Percentiles rank a stretch among this genome's conserved stretches.
Conservation (phyloP, 352 stramenopile species). For the Phytophthora constricta region DNA sequence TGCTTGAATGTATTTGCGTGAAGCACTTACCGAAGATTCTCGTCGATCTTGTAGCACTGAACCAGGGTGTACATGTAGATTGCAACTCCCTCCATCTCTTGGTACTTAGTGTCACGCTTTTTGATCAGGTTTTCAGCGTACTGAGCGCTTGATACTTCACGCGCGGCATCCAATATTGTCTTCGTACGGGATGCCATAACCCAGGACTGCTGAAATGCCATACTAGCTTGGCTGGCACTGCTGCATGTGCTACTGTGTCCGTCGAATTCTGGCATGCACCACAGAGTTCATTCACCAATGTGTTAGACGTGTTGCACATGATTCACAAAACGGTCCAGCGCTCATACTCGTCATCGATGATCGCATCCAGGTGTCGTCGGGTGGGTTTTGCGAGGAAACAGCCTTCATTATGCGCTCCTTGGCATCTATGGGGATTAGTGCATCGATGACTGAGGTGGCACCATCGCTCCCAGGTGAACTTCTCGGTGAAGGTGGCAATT, state of each 20-base stretch:
- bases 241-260: background rate
- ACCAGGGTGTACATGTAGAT: constrained; percentile 58
- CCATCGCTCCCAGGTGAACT: constrained; percentile 24
- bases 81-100: constrained; percentile 45
- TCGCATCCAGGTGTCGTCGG: background rate
- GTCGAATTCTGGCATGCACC: constrained; percentile 11
- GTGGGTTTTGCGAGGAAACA: constrained; percentile 20
- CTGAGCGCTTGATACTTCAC: constrained; percentile 18
- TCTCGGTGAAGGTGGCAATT: constrained; percentile 3
- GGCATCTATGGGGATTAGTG: constrained; percentile 31
- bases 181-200: constrained; percentile 47
- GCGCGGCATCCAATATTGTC: constrained; percentile 30
- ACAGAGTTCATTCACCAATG: background rate
- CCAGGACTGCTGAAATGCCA: constrained; percentile 39
- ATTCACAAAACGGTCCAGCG: background rate
- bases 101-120: constrained; percentile 23
- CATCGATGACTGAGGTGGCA: constrained; percentile 13
- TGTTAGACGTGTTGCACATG: too few relatives aligned
- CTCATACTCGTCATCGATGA: constrained; percentile 13
- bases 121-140: constrained; percentile 6
- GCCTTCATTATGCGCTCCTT: constrained; percentile 42
- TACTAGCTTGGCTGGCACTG: constrained; percentile 8
- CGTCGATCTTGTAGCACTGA: constrained; percentile 61
- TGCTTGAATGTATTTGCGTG: background rate
- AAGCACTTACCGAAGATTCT: constrained; percentile 34